These are phyloP conservation scores for Neocallimastix lanati DNA, from an alignment of 192 early-diverging fungal species.

Conservation along the genomic window DNA sequence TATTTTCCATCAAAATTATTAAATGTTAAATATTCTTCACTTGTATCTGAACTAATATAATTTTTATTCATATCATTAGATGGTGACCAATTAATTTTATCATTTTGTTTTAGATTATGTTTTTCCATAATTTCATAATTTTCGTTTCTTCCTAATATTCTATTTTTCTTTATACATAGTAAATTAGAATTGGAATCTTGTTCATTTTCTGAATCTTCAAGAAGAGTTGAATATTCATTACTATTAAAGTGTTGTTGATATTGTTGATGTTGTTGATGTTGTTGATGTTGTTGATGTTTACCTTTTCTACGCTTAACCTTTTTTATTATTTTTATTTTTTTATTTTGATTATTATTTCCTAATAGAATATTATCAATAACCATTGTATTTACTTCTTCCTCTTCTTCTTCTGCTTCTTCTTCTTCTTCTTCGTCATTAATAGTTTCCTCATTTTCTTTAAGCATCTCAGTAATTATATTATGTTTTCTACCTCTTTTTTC, in stretches of 20 bases:
- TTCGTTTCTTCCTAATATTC: not conserved
- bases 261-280: no score
- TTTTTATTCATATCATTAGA: not conserved
- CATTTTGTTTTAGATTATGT: no score
- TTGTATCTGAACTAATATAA: not conserved
- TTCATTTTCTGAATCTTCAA: not conserved
- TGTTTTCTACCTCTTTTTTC: not conserved
- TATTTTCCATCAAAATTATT: not conserved
- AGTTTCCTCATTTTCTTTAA: no score
- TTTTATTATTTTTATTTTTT: not conserved
- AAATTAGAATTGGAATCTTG: not conserved
- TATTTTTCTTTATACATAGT: not conserved
- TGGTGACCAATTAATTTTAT: no score
- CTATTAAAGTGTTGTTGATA: not conserved
- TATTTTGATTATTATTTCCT: no score
- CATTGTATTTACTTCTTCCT: no score
- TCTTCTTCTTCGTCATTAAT: no score
- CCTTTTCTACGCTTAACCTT: not conserved
- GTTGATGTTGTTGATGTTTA: not conserved
- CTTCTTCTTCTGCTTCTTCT: no score
- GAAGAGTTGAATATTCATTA: not conserved
- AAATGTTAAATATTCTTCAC: not conserved
- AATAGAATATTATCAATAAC: no score
- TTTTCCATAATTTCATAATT: no score
- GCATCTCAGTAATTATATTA: no score